phyloP scores from a whole-genome alignment of 2,329 filamentous ascomycete genomes.

The Trichoderma semiorbis region DNA sequence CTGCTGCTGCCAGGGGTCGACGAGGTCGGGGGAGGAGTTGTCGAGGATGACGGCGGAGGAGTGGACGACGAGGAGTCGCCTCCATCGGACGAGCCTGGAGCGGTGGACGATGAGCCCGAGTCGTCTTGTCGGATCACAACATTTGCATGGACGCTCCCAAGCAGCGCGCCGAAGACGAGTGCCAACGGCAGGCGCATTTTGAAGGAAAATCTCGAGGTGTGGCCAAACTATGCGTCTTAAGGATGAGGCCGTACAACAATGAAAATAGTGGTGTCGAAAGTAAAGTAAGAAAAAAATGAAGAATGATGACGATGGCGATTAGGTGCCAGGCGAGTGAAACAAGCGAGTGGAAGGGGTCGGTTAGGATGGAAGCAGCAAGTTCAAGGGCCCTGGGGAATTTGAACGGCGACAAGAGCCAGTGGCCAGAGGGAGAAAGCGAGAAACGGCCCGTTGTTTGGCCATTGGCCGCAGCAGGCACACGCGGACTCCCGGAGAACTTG shows the following conservation, averaged over 20 bases:
- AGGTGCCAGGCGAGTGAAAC: constrained; percentile 1
- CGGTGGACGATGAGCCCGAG: not conserved
- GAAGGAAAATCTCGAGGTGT: not conserved
- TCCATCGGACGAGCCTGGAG: not conserved
- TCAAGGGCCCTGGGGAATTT: not conserved
- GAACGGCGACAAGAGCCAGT: not conserved
- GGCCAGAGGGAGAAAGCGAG: not conserved
- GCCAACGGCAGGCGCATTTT: constrained; percentile 25
- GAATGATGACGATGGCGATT: not conserved
- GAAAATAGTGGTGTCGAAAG: not conserved
- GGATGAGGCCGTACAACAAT: not conserved
- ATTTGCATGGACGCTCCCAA: constrained; percentile 22
- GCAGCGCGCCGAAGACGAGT: constrained; percentile 24
- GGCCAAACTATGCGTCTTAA: not conserved
- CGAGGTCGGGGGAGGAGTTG: not conserved
- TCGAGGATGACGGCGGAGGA: constrained; percentile 31
- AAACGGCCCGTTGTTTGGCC: constrained; percentile 6
- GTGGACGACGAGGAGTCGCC: not conserved
- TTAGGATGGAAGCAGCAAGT: constrained; percentile 2
- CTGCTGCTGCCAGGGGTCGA: not conserved
- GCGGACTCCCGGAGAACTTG: constrained; percentile 8
- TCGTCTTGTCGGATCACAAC: constrained; percentile 20
- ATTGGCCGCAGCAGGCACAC: constrained; percentile 5
- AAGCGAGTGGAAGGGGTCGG: constrained; percentile 17
- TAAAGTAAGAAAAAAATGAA: not conserved